Evolutionary conservation across 805 yeast species (phyloP), one percentile per base, ranked within the genome.

Genomic region (Suhomyces kilbournensis): DNA sequence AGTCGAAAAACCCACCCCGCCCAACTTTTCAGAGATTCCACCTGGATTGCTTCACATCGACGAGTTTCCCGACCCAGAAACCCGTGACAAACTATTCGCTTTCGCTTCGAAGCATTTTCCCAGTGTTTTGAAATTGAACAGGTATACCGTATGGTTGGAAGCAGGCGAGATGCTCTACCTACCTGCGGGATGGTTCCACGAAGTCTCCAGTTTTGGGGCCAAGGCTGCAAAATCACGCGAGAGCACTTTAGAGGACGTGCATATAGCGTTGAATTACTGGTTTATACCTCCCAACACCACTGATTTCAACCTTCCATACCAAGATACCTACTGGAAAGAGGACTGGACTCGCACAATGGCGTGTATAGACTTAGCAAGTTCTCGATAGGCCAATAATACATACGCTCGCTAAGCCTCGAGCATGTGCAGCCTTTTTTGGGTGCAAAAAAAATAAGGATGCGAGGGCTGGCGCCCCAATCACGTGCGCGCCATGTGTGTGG

Each of bases 151-250:
- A 1, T 71, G 77, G 62, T 57, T 87, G 25, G 61, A 75, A 26
- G 83, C 85, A 0, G 90, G 90, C 0, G 83, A 86, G 47, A 81
- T 85, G 84, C 64, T 87, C 20, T 87, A 80, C 61, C 63, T 87
- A 23, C 93, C 93, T 0, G 79, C 88, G 1, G 91, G 93, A 2
- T 87, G 92, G 92, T 87, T 87, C 60, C 93, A 87, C 63, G 93
- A 87, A 64, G 93, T 87, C 2, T 79, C 88, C 1, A 84, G 89
- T 8, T 84, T 73, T 63, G 85, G 85, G 2, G 64, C 63, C 8
- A 57, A 53, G 6, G 30, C 30, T 35, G 28, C 14, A n/a, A 40
- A 19, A 19, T 15, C 44, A 15, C 56, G 44, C 1, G 63, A 58
- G 14, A 62, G 61, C 26, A 30, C 47, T n/a, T 48, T 46, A 10